Percentiles rank a stretch among this genome's conserved stretches.
Evolutionary conservation across 1,139 yeast species (phyloP).

Genomic region (Dujonia santamariae): DNA sequence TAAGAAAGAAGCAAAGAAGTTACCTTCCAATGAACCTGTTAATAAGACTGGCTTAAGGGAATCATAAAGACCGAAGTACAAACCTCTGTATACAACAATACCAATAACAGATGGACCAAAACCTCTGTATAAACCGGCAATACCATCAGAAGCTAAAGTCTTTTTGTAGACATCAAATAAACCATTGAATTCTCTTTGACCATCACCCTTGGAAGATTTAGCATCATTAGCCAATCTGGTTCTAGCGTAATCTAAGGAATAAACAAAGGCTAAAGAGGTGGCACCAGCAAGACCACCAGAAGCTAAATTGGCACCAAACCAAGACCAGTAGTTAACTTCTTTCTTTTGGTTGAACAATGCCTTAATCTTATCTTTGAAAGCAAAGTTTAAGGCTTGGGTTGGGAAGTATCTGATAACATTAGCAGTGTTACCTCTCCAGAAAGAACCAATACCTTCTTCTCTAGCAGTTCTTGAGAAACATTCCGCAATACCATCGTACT

Average conservation of each 20-base stretch:
- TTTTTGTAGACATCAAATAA: slow-evolving; percentile 73
- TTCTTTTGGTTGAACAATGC: slow-evolving; percentile 73
- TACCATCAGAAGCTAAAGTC: slow-evolving; percentile 73
- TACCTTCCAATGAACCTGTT: slow-evolving; percentile 69
- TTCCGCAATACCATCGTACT: slow-evolving; percentile 67
- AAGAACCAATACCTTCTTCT: slow-evolving; percentile 66
- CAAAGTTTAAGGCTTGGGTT: slow-evolving; percentile 81
- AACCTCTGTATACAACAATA: slow-evolving; percentile 80
- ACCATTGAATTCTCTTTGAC: slow-evolving; percentile 78
- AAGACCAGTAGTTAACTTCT: slow-evolving; percentile 61
- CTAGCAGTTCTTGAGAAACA: slow-evolving; percentile 72
- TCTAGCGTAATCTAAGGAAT: slow-evolving; percentile 81
- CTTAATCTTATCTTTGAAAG: slow-evolving; percentile 82
- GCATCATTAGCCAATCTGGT: slow-evolving; percentile 84
- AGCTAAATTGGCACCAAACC: slow-evolving; percentile 80
- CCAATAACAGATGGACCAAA: slow-evolving; percentile 81
- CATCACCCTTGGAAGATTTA: slow-evolving; percentile 63
- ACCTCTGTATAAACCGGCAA: slow-evolving; percentile 82
- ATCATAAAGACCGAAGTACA: slow-evolving; percentile 79
- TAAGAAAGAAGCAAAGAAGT: slow-evolving; percentile 70
- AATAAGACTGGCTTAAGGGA: slow-evolving; percentile 74
- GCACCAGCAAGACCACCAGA: slow-evolving; percentile 87
- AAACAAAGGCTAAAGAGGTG: slow-evolving; percentile 68
- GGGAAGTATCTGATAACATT: slow-evolving; percentile 85
- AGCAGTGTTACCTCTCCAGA: slow-evolving; percentile 88